Conservation (phyloP, 805 yeast genomes). For the Tetrapisispora namnaoensis region DNA sequence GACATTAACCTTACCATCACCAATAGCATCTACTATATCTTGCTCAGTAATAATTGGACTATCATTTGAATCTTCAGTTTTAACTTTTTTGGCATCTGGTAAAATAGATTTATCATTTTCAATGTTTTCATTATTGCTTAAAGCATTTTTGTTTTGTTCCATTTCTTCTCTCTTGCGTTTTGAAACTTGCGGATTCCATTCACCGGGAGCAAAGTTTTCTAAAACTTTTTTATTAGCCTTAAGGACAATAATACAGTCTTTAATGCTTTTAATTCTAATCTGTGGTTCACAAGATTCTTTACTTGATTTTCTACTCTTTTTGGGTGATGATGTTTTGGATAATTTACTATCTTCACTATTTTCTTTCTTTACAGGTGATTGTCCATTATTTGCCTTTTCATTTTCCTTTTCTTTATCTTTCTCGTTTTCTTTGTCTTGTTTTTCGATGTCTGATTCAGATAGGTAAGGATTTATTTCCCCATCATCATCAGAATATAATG, state of each 20-base stretch:
- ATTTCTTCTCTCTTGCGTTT: conserved; percentile 26
- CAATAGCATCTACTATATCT: conserved; percentile 60
- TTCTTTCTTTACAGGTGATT: conserved; percentile 32
- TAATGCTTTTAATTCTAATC: conserved; percentile 36
- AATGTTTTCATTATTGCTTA: not conserved
- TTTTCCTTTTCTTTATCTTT: conserved; percentile 39
- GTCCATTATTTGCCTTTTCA: conserved; percentile 34
- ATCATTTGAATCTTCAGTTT: conserved; percentile 23
- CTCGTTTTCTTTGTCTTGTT: conserved; percentile 36
- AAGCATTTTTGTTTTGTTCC: not conserved
- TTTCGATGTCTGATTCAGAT: conserved; percentile 56
- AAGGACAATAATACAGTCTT: conserved; percentile 48
- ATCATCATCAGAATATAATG: conserved; percentile 68
- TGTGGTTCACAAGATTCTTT: conserved; percentile 23
- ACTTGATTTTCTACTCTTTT: conserved; percentile 10
- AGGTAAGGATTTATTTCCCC: conserved; percentile 80
- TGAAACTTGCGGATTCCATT: conserved; percentile 62
- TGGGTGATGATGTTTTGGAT: conserved; percentile 20
- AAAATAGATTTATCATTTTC: not conserved
- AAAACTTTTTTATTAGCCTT: conserved; percentile 56
- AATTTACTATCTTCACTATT: conserved; percentile 29
- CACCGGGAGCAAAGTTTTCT: conserved; percentile 62
- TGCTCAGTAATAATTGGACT: conserved; percentile 47
- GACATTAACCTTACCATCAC: conserved; percentile 31
- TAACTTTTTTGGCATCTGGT: conserved; percentile 30